Evolutionary conservation across 805 yeast species (phyloP).

Genomic region (Saccharomycopsis oosterbeekiorum): DNA sequence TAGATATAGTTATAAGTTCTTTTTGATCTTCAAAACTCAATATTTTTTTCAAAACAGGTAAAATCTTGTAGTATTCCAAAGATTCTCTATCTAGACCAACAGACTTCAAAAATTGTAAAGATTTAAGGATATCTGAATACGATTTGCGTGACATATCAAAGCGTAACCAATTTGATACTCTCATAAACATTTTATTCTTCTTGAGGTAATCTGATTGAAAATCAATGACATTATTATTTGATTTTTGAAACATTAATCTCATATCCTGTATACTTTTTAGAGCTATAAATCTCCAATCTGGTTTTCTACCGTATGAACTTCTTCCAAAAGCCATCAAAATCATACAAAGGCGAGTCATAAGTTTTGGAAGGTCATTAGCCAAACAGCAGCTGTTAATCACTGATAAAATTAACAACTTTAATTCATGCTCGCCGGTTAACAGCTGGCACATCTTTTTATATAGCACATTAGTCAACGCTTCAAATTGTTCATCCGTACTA

Average conservation of each 20-base stretch:
- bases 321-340: slow-evolving; percentile 15
- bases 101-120: slow-evolving; percentile 11
- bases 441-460: slow-evolving; percentile 1
- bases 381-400: slow-evolving; percentile 6
- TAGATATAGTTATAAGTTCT: not conserved
- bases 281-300: slow-evolving; percentile 17
- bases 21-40: slow-evolving; percentile 6
- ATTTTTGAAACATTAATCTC: not conserved
- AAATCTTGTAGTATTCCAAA: slow-evolving; percentile 14
- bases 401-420: slow-evolving; percentile 10
- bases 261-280: slow-evolving; percentile 10
- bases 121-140: slow-evolving; percentile 1
- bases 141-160: slow-evolving; percentile 14
- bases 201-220: slow-evolving; percentile 13
- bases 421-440: slow-evolving; percentile 4
- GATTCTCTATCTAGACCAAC: slow-evolving; percentile 5
- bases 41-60: slow-evolving; percentile 12
- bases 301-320: slow-evolving; percentile 12
- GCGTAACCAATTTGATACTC: slow-evolving; percentile 19
- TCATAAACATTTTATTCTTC: slow-evolving; percentile 14
- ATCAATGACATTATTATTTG: slow-evolving; percentile 6
- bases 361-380: slow-evolving; percentile 2
- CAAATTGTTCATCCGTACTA: slow-evolving; percentile 4
- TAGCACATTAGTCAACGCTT: slow-evolving; percentile 2
- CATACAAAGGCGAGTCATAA: slow-evolving; percentile 15